Evolutionary conservation across 2,329 filamentous ascomycete species (phyloP), one percentile per base, ranked within the genome.

Genomic region (Botrytis pseudocinerea): DNA sequence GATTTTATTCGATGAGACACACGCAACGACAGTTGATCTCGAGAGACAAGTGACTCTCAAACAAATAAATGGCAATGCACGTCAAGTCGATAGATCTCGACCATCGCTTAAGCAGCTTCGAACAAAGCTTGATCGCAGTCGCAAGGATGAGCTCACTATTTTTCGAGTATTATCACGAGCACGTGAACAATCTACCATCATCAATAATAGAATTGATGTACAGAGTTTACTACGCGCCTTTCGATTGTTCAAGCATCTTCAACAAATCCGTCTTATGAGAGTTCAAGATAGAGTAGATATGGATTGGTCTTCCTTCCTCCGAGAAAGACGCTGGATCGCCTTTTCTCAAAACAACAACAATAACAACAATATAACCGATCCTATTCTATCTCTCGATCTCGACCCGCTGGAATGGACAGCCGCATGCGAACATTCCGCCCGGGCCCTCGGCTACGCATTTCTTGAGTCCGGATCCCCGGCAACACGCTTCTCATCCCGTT

Each of bases 201-300:
- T 78, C 38, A 61, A 75, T 14, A 69, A 75, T 28, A 57, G 62
- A 44, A 72, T 75, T 3, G 79, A 80, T 74, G 40, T 73, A 32
- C 44, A 73, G 40, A 72, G 35, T n/a, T 69, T 81, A 28, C 44
- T 75, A 14, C 61, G 48, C 35, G 80, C 79, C 14, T 69, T 81
- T 14, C 70, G 68, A 22, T 85, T 86, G 2, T 92, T 92, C 77
- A 86, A 84, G 2, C 85, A 85, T 42, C 84, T 92, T 18, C 88
- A 91, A 77, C 87, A 91, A 78, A 85, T 92, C 69, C 89, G 91
- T 74, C 85, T 92, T 22, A 84, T 92, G 40, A 86, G 88, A 9
- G 82, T 91, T 20, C 87, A 89, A 75, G 89, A 91, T 74, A 83
- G 86, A 74, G 84, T 88, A 74, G 89, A 91, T 77, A 84, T 85